Evolutionary conservation across 2,329 filamentous ascomycete species (phyloP).

Genomic region (Samsoniella hepiali): DNA sequence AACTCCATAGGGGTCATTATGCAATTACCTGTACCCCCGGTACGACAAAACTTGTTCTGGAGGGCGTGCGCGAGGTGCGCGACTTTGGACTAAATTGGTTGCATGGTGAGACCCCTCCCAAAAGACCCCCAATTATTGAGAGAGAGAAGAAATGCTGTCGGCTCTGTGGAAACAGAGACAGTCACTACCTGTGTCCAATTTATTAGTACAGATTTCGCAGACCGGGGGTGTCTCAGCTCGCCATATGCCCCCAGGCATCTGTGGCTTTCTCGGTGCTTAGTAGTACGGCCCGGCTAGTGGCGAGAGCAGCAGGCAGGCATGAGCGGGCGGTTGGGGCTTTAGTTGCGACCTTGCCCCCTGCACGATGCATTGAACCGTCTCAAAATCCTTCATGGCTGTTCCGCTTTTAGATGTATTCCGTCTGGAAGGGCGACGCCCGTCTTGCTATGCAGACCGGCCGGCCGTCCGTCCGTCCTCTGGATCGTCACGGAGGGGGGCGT

Average conservation of each 20-base stretch:
- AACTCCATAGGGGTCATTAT: not conserved
- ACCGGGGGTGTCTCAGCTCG: not conserved
- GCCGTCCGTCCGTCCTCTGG: not conserved
- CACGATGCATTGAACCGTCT: not conserved
- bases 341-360: not conserved
- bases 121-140: conserved; percentile 1
- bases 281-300: not conserved
- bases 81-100: conserved; percentile 1
- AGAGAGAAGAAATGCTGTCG: not conserved
- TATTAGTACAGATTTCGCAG: not conserved
- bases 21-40: not conserved
- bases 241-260: not conserved
- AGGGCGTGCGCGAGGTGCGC: not conserved
- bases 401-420: conserved; percentile 8
- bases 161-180: not conserved
- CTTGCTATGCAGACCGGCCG: not conserved
- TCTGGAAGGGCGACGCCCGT: not conserved
- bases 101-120: not conserved
- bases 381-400: not conserved
- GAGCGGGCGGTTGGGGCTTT: not conserved
- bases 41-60: not conserved
- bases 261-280: not conserved
- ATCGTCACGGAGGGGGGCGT: not conserved
- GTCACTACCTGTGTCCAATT: not conserved
- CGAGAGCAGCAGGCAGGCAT: not conserved